Base-by-base conservation (phyloP, 352 stramenopile genomes). In the Pythium oligandrum region DNA sequence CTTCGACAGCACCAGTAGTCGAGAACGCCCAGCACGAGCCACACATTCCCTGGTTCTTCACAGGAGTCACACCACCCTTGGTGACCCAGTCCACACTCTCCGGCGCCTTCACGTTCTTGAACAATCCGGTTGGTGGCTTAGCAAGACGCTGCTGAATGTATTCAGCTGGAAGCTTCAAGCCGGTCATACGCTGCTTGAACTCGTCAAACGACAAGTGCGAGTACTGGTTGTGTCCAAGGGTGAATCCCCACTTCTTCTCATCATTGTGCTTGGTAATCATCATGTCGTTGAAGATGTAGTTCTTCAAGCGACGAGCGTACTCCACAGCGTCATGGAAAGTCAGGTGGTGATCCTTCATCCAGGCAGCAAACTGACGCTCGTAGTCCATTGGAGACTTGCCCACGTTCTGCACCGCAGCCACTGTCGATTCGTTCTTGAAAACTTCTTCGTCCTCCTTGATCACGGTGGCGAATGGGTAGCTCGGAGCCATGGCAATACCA, bases 1-100 rank as follows among this genome's bases (percentile, higher is more conserved):
- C 97, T 76, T 99, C 97, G 43, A 99, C 93, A 1, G 95, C 87
- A 31, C 97, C 97, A 5, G 96, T 99, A 4, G 97, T 94, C 3
- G 93, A 98, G 73, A 99, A 99, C 6, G 93, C 92, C 96, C 96
- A 99, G 78, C 96, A 99, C 37, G 89, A 97, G 17, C 96, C 95
- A 64, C 96, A 99, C 39, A 79, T 67, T 8, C 90, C 96, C 68
- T 99, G 96, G 76, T 99, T 97, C 70, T 99, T 98, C 8, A 99
- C 89, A 4, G 75, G 71, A 8, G 95, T 98, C 6, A 99, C 93
- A n/a, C 75, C 93, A 46, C 97, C 97, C 64, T 98, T 90, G 7
- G 67, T 55, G 44, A 84, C 63, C 97, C 97, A 99, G 75, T 99
- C 94, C 30, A 98, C 68, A n/a, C 73, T 63, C 1, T 89, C 68